phyloP scores from a whole-genome alignment of 805 yeast species.

The Cyberlindnera samutprakarnensis region DNA sequence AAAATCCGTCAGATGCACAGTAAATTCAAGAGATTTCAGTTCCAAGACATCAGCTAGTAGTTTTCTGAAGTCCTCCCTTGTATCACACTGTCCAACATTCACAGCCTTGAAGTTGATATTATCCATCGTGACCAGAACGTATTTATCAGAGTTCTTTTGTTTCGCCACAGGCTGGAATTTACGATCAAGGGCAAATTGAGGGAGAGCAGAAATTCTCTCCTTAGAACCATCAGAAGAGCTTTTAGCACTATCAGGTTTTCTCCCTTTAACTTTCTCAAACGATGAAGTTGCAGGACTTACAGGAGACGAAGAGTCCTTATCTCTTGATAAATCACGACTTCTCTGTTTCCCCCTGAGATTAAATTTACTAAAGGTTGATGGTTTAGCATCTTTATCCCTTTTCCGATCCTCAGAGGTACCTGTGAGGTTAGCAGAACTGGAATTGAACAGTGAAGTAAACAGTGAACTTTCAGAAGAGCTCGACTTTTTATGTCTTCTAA shows the following conservation, averaged over 20 bases:
- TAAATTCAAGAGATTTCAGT: slow-evolving; percentile 19
- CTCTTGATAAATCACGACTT: slow-evolving; percentile 9
- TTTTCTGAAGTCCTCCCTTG: slow-evolving; percentile 32
- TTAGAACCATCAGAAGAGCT: slow-evolving; percentile 4
- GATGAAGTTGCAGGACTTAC: slow-evolving; percentile 10
- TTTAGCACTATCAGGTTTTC: background rate
- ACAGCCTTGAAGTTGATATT: slow-evolving; percentile 47
- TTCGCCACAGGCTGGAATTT: slow-evolving; percentile 32
- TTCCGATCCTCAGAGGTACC: slow-evolving; percentile 13
- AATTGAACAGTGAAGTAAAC: slow-evolving; percentile 30
- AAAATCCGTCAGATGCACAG: slow-evolving; percentile 63
- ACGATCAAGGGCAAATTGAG: slow-evolving; percentile 22
- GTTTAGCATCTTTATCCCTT: slow-evolving; percentile 10
- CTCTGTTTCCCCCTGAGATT: slow-evolving; percentile 11
- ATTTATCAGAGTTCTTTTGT: slow-evolving; percentile 25
- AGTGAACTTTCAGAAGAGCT: slow-evolving; percentile 50
- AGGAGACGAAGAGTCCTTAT: slow-evolving; percentile 9
- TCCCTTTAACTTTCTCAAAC: background rate
- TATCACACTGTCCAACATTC: slow-evolving; percentile 25
- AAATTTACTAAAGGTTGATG: slow-evolving; percentile 17
- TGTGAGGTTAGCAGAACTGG: slow-evolving; percentile 24
- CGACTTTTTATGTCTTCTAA: slow-evolving; percentile 59
- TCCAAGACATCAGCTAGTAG: slow-evolving; percentile 30
- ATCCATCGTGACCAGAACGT: slow-evolving; percentile 58
- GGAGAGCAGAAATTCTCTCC: slow-evolving; percentile 2